Base-by-base conservation (phyloP, 2,329 filamentous ascomycete species). In the Salinomyces thailandicus region DNA sequence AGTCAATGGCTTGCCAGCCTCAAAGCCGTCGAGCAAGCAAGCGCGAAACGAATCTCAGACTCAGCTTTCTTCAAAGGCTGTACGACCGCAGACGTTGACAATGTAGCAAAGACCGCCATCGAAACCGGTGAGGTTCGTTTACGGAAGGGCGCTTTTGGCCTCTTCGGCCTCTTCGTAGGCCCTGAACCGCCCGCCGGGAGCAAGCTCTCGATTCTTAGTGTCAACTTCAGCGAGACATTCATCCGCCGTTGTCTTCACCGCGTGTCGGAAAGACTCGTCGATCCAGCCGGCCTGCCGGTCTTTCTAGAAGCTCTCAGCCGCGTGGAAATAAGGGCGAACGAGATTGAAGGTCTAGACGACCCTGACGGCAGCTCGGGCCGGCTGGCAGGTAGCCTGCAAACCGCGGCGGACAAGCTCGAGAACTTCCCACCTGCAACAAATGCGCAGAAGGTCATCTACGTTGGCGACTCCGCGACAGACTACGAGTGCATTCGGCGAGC, bases 401-500 rank as follows among this genome's bases (percentile, higher is more conserved):
- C 63, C 1, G 64, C 60, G 28, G 44, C 37, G 8, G 64, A 68
- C 35, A 69, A 69, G 40, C 24, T 62, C 4, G 30, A 18, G 16
- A 11, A 30, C 18, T 18, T 13, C 12, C 27, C 35, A 5, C 15
- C 28, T 14, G 9, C 9, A 16, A 15, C 28, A 12, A 9, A 8
- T 4, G 28, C 9, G 2, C 11, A 13, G 4, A 31, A 31, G 4
- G 12, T 31, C 35, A 7, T 69, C 5, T 70, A 69, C 39, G 49
- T 69, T 8, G 67, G 67, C 6, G 67, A 71, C 41, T 67, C 63
- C 9, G 53, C 59, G 31, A 68, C 65, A 2, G 67, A 71, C 40
- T 61, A 69, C 14, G 64, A 66, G 30, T 62, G 60, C 31, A 49
- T 70, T 1, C 44, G 64, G 3, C 55, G 51, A 13, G 65, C 64